phyloP scores from a whole-genome alignment of 2,329 filamentous ascomycete genomes.

The Aspergillus jensenii region DNA sequence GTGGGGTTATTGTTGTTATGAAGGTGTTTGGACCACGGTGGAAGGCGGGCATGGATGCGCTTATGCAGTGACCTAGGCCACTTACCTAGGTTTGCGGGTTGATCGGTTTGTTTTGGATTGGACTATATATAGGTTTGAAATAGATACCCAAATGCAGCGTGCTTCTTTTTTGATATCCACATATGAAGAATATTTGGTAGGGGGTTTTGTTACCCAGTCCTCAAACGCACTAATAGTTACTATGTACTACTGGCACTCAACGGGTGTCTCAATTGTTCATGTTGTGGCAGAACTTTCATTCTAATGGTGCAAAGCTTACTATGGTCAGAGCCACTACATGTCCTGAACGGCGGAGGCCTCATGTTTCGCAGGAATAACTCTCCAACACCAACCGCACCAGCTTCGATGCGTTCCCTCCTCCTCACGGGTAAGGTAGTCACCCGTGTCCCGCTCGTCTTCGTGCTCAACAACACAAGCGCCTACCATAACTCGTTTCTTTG shows the following conservation, averaged over 20 bases:
- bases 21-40: constrained; percentile 61
- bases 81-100: background rate
- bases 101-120: background rate
- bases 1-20: constrained; percentile 62
- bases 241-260: too few species aligned
- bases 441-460: constrained; percentile 70
- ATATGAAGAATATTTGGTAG: too few species aligned
- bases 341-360: constrained; percentile 31
- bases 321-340: background rate
- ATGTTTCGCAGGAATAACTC: constrained; percentile 65
- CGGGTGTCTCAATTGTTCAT: too few species aligned
- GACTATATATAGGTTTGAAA: background rate
- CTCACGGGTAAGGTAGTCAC: constrained; percentile 69
- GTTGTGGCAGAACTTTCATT: too few species aligned
- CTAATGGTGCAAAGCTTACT: background rate
- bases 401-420: constrained; percentile 67
- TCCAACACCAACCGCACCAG: constrained; percentile 91
- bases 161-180: too few species aligned
- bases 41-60: constrained; percentile 61
- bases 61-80: constrained; percentile 16
- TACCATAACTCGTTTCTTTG: constrained; percentile 77
- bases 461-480: constrained; percentile 84
- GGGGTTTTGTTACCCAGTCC: too few species aligned
- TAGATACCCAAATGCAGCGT: background rate
- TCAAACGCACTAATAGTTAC: too few species aligned